phyloP scores from a whole-genome alignment of 768 basidiomycete genomes.

The Boletellus emodensis region DNA sequence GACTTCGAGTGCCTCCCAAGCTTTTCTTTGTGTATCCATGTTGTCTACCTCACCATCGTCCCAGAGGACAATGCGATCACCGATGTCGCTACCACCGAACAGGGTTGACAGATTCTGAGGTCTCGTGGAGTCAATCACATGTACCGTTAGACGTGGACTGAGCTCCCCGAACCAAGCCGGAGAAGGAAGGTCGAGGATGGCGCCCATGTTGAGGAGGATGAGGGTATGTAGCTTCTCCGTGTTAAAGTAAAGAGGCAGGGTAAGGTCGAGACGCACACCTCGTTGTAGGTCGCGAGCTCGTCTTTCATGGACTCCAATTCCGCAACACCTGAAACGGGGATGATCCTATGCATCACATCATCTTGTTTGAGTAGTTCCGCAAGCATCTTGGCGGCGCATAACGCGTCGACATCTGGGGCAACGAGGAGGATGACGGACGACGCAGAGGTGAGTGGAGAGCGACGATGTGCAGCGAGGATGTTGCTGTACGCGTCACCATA shows the following conservation, averaged over 20 bases:
- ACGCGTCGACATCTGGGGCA: constrained; percentile 86
- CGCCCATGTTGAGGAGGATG: constrained; percentile 89
- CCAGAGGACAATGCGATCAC: constrained; percentile 83
- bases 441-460: constrained; percentile 71
- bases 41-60: constrained; percentile 80
- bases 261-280: constrained; percentile 44
- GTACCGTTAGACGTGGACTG: constrained; percentile 58
- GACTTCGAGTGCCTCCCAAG: constrained; percentile 84
- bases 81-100: constrained; percentile 66
- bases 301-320: constrained; percentile 66
- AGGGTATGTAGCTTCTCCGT: constrained; percentile 72
- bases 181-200: constrained; percentile 77
- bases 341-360: constrained; percentile 85
- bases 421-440: constrained; percentile 84
- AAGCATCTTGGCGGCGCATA: constrained; percentile 89
- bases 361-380: constrained; percentile 88
- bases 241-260: background rate
- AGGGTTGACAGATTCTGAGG: constrained; percentile 87
- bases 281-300: constrained; percentile 60
- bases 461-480: constrained; percentile 68
- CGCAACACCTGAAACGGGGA: constrained; percentile 82
- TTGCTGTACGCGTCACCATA: constrained; percentile 71
- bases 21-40: constrained; percentile 66
- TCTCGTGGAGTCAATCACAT: constrained; percentile 92
- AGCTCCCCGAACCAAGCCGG: constrained; percentile 76